Base-by-base conservation (phyloP, 257 asterid genomes). In the Lycium ferocissimum region DNA sequence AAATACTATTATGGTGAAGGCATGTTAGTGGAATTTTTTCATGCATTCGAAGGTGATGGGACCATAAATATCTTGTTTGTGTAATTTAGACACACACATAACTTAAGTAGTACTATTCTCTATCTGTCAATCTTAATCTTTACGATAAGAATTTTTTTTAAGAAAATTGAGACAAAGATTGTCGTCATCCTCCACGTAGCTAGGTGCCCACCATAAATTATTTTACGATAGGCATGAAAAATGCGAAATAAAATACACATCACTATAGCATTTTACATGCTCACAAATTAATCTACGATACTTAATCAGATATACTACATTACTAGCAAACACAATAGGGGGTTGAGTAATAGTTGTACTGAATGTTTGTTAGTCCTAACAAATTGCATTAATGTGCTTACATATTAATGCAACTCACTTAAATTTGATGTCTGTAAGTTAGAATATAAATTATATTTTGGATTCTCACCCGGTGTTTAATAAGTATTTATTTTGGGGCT, bases 121-220 rank as follows among this genome's bases (percentile, higher is more conserved):
- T 76, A 26, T 76, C 2, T 35, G 20, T 53, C 47, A 26, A 53
- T 76, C 63, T 51, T 51, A 76, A 76, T 26, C 26, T 76, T 76
- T 76, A 76, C 47, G 65, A 76, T 47, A 76, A 4, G 47, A 22
- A 49, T 12, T 22, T 51, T 53, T 76, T 51, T 6, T 22, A 6
- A 51, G 26, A 51, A 76, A 51, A 26, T 76, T 26, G 82, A 76
- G 43, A 51, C 26, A 51, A 51, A 51, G 63, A 47, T 76, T 51
- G 62, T 76, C 47, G 63, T 76, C 82, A 76, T 76, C 82, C 6
- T 26, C 82, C 82, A 76, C 63, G 47, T 76, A 76, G 82, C 14
- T 3, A 51, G 26, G 82, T 53, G 5, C 63, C 82, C 49, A 76
- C 82, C 49, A 22, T 65, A 53, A 76, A 51, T 53, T 76, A 76